These are phyloP conservation scores for Onygena corvina DNA, from an alignment of 2,329 filamentous ascomycete species.

Conservation along the genomic window DNA sequence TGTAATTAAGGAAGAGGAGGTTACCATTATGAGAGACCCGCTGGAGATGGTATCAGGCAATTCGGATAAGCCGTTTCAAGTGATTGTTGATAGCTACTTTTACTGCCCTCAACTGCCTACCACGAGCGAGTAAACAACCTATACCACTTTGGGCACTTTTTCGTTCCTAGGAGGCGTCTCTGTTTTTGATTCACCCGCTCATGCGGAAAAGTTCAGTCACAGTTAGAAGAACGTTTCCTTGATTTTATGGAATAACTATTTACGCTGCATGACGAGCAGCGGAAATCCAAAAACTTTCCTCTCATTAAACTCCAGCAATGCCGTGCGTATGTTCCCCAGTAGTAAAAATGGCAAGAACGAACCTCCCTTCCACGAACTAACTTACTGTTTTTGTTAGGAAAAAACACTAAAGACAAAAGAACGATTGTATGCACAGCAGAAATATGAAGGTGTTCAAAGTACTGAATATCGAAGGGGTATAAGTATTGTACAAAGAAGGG, in stretches of 20 bases:
- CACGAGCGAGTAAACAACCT: not conserved
- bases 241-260: no score
- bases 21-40: constrained; percentile 27
- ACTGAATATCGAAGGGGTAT: not conserved
- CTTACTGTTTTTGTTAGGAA: not conserved
- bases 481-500: constrained; percentile 6
- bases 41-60: constrained; percentile 20
- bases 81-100: constrained; percentile 20
- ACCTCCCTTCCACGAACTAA: no score
- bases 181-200: no score
- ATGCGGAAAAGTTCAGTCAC: no score
- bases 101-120: constrained; percentile 25
- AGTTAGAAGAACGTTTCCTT: no score
- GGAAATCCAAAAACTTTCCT: no score
- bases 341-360: no score
- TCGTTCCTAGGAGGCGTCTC: no score
- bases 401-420: not conserved
- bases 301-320: no score
- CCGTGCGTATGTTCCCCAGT: no score
- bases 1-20: constrained; percentile 30
- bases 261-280: no score
- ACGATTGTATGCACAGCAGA: not conserved
- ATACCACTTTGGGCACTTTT: no score
- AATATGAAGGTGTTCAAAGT: not conserved
- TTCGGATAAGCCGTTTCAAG: not conserved